Evolutionary conservation across 345 rosid genomes (phyloP).

Genomic region (Firmiana major): DNA sequence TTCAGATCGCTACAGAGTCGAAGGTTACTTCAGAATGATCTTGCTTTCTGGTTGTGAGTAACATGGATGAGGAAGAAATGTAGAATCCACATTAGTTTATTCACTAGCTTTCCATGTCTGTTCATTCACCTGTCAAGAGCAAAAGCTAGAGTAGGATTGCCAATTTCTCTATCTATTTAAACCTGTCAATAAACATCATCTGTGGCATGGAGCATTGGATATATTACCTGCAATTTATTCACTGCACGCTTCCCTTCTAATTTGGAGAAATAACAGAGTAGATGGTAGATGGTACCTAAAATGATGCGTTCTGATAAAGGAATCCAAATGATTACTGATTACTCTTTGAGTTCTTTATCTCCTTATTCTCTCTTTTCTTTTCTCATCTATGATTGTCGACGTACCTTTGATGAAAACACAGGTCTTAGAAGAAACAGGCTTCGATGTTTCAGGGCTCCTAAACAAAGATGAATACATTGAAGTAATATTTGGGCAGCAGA

Average conservation of each 20-base stretch:
- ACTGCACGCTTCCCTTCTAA: neutral
- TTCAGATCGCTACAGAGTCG: neutral
- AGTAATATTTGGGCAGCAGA: constrained; percentile 85
- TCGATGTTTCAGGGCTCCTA: constrained; percentile 79
- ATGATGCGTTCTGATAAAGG: neutral
- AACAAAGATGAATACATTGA: constrained; percentile 83
- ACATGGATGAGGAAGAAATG: neutral
- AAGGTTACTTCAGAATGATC: neutral
- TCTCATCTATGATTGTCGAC: neutral
- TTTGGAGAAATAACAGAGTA: neutral
- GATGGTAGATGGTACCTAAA: neutral
- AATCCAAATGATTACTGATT: neutral
- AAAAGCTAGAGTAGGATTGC: neutral
- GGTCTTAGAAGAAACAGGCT: constrained; percentile 97
- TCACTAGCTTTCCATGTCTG: neutral
- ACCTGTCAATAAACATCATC: neutral
- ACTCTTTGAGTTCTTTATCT: neutral
- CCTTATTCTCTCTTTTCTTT: neutral
- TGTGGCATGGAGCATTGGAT: neutral
- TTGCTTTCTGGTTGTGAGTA: neutral
- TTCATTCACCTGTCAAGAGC: neutral
- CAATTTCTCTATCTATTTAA: neutral
- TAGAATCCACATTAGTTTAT: neutral
- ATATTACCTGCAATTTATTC: neutral
- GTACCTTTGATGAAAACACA: constrained; percentile 28